Evolutionary conservation across 441 rosid species (phyloP).

Genomic region (Geranium incanum): DNA sequence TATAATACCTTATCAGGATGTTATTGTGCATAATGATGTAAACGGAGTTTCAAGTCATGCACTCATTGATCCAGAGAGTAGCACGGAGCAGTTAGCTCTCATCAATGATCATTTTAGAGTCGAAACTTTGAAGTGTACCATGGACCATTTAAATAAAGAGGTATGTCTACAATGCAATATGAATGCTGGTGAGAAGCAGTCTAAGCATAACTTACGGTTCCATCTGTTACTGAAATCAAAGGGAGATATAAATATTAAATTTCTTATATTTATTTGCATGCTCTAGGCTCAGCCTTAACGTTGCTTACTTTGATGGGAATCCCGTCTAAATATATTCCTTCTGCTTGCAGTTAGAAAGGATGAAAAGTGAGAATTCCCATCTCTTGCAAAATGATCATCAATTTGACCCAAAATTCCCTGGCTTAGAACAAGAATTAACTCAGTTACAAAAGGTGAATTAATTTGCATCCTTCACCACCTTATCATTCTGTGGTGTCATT

Average conservation of each 20-base stretch:
- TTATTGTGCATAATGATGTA: slow-evolving; percentile 27
- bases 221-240: slow-evolving; percentile 10
- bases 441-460: slow-evolving; percentile 61
- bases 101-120: slow-evolving; percentile 55
- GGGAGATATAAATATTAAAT: background rate
- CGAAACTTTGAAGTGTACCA: slow-evolving; percentile 66
- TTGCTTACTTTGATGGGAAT: slow-evolving; percentile 16
- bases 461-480: slow-evolving; percentile 7
- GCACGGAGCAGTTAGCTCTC: slow-evolving; percentile 44
- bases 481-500: slow-evolving; percentile 8
- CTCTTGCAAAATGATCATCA: slow-evolving; percentile 43
- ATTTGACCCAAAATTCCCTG: slow-evolving; percentile 50
- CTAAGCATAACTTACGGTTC: background rate
- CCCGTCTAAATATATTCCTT: slow-evolving; percentile 10
- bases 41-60: slow-evolving; percentile 38
- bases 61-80: slow-evolving; percentile 36
- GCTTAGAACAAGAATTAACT: slow-evolving; percentile 53
- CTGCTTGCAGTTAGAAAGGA: slow-evolving; percentile 63
- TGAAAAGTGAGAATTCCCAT: slow-evolving; percentile 85
- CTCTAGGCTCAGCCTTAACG: slow-evolving; percentile 1
- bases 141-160: slow-evolving; percentile 86
- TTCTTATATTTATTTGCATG: slow-evolving; percentile 2
- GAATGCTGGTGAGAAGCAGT: slow-evolving; percentile 9
- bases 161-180: slow-evolving; percentile 28
- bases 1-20: slow-evolving; percentile 41